A percentile compares a stretch with the other conserved stretches of the same genome.
Conservation (phyloP, 768 basidiomycete species). For the Holtermannia corniformis region DNA sequence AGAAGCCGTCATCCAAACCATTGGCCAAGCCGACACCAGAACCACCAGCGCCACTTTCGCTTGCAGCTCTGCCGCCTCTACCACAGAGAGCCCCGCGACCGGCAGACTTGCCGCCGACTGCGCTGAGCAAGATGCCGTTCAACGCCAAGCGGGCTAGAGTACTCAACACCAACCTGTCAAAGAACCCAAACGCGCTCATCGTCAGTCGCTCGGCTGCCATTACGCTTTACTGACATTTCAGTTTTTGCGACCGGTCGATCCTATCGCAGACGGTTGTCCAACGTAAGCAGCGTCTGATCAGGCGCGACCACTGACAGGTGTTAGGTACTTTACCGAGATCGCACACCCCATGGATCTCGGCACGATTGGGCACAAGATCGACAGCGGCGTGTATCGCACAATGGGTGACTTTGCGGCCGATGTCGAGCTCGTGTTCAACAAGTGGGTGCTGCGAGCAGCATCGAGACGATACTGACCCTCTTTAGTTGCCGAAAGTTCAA, state of each 20-base stretch:
- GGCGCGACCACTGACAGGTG: neutral
- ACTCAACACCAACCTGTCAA: conserved; percentile 14
- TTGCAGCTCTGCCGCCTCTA: neutral
- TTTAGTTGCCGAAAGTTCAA: conserved; percentile 76
- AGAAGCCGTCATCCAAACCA: neutral
- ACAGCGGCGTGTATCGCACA: conserved; percentile 56
- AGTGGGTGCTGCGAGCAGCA: conserved; percentile 42
- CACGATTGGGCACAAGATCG: conserved; percentile 64
- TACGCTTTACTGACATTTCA: conserved; percentile 6
- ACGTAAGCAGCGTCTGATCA: conserved; percentile 53
- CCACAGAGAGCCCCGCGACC: conserved; percentile 7
- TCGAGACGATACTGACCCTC: neutral
- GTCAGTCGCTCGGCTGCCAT: conserved; percentile 8
- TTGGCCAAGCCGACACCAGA: neutral
- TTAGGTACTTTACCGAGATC: conserved; percentile 86
- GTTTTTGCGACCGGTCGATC: conserved; percentile 76
- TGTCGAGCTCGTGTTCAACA: conserved; percentile 69
- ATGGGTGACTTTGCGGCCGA: conserved; percentile 78
- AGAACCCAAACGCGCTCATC: conserved; percentile 14
- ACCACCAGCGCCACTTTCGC: neutral
- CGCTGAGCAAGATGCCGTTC: conserved; percentile 14
- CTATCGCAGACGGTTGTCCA: conserved; percentile 71
- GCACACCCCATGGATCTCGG: conserved; percentile 85
- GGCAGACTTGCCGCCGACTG: conserved; percentile 14
- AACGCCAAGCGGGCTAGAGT: conserved; percentile 22